Base-by-base conservation (phyloP, 1,139 yeast species). In the Magnusiomyces tetraspermus region DNA sequence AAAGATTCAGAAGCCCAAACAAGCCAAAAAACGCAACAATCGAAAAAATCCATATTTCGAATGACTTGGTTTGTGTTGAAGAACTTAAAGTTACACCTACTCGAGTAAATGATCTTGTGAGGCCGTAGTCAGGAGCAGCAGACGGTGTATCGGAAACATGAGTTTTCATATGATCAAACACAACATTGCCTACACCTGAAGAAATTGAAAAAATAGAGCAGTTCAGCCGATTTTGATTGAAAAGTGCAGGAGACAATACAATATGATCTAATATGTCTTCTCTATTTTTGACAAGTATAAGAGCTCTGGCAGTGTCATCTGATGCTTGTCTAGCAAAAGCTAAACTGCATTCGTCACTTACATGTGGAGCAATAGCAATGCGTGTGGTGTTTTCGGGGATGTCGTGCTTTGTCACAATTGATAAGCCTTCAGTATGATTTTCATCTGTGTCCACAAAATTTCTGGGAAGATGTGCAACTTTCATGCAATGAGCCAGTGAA, bases 321-420 rank as follows among this genome's bases (percentile, higher is more conserved):
- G 22, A 8, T 3, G 54, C 55, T 43, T 55, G 57, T 26, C 44
- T 44, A 23, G 49, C 49, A 36, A 52, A 24, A 24, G 48, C 41
- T 15, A 19, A 45, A 15, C 47, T 47, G 28, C 57, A 55, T 8
- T 46, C 48, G 6, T 22, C 30, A 21, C 40, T 41, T 8, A 47
- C 49, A 38, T 36, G 51, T 8, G 57, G 57, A 2, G 54, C 52
- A 4, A 55, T n/a, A 15, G 57, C 57, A 42, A 55, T 28, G 2
- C 43, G 46, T 1, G 53, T 52, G 3, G 51, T 30, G 22, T 46
- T 41, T 11, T 19, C 13, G 1, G 57, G 57, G 8, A 52, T 47
- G 33, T 55, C 57, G 26, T 48, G n/a, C 1, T 48, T 40, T 3
- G 50, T 38, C 11, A 40, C 46, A 2, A 38, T 22, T 3, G 42